These are phyloP conservation scores for Lactarius pseudohatsudake DNA, from an alignment of 768 basidiomycete species.

Conservation along the genomic window DNA sequence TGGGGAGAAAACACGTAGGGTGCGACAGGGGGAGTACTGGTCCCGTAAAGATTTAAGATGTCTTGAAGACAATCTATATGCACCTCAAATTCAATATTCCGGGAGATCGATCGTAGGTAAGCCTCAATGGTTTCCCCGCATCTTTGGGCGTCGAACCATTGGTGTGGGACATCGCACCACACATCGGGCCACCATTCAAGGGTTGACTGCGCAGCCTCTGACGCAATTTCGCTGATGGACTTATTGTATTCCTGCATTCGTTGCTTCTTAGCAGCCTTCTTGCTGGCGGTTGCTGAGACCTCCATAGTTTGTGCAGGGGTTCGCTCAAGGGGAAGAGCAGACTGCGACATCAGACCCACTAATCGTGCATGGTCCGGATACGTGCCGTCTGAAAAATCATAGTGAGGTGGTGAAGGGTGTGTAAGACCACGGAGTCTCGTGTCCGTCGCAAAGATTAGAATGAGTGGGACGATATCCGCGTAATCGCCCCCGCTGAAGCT, in stretches of 20 bases:
- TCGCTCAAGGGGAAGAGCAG: neutral
- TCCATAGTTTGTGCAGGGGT: neutral
- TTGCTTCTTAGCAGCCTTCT: neutral
- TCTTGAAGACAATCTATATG: constrained; percentile 8
- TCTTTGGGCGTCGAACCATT: neutral
- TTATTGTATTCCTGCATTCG: neutral
- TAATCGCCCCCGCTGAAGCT: constrained; percentile 3
- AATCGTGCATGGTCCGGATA: neutral
- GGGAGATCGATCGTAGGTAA: constrained; percentile 1
- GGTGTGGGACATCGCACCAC: neutral
- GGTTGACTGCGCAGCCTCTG: constrained; percentile 27
- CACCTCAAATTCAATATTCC: neutral
- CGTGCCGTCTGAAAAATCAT: constrained; percentile 11
- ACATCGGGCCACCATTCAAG: neutral
- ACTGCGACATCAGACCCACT: neutral
- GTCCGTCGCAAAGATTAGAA: constrained; percentile 8
- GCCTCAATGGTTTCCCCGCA: neutral
- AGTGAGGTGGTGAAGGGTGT: constrained; percentile 30
- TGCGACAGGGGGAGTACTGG: neutral
- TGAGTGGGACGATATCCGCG: neutral
- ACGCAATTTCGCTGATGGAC: neutral
- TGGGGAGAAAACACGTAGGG: neutral
- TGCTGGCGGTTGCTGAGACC: neutral
- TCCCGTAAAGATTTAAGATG: neutral
- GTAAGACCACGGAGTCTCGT: neutral